These are phyloP conservation scores for Albizia julibrissin DNA, from an alignment of 306 rosid genomes.

Conservation along the genomic window DNA sequence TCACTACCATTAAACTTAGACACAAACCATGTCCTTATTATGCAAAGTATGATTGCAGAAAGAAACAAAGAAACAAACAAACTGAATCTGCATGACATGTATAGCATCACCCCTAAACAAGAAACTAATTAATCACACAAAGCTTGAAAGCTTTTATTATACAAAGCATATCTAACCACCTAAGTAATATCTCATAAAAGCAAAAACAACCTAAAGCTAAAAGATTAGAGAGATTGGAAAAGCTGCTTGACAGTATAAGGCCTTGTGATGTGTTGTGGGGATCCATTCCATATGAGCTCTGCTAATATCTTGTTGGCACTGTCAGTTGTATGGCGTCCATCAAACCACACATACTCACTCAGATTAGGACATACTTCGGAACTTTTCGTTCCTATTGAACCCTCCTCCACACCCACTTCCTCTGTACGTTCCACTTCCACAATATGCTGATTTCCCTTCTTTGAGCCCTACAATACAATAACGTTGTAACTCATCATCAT, in stretches of 20 bases:
- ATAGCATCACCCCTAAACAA: too few species aligned
- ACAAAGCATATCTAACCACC: background rate
- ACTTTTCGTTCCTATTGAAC: background rate
- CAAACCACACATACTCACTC: conserved; percentile 42
- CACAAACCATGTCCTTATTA: background rate
- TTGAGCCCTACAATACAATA: background rate
- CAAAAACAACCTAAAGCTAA: background rate
- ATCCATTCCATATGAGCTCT: conserved; percentile 40
- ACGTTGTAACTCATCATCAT: background rate
- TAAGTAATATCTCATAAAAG: too few species aligned
- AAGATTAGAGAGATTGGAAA: conserved; percentile 3
- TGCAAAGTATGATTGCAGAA: background rate
- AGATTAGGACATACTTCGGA: background rate
- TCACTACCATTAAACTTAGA: background rate
- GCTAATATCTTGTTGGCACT: conserved; percentile 31
- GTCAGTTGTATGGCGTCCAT: conserved; percentile 40
- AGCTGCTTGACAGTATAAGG: conserved; percentile 35
- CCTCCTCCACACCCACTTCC: conserved; percentile 41
- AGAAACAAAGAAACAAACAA: background rate
- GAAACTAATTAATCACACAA: too few species aligned
- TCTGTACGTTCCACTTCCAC: conserved; percentile 46
- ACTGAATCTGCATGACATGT: background rate
- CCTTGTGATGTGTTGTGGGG: conserved; percentile 9
- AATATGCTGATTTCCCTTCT: conserved; percentile 38
- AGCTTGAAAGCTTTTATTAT: background rate